Evolutionary conservation across 768 basidiomycete genomes (phyloP).

Genomic region (Coprinellus aureogranulatus): DNA sequence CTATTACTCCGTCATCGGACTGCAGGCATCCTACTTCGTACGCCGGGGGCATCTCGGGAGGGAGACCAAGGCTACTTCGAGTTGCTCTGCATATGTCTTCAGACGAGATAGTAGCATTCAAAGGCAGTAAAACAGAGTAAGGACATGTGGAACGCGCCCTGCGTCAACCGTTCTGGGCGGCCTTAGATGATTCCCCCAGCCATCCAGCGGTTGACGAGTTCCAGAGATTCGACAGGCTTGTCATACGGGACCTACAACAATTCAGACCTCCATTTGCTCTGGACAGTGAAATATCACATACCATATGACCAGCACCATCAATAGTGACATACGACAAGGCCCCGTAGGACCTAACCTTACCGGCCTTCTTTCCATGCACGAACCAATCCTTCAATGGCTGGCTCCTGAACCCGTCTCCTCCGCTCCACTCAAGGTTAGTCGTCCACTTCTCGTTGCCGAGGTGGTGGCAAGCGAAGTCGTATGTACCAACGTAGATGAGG

Average conservation of each 20-base stretch:
- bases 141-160: no score
- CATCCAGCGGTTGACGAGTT: constrained; percentile 50
- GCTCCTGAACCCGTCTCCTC: constrained; percentile 40
- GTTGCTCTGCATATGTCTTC: no score
- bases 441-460: constrained; percentile 75
- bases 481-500: constrained; percentile 67
- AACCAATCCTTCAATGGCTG: constrained; percentile 57
- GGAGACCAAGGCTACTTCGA: no score
- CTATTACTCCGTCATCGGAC: no score
- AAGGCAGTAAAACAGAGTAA: no score
- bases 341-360: constrained; percentile 36
- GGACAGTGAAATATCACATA: constrained; percentile 24
- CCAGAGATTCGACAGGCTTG: constrained; percentile 54
- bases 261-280: no score
- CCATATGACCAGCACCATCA: constrained; percentile 70
- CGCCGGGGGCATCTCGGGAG: no score
- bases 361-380: constrained; percentile 46
- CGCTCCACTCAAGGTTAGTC: constrained; percentile 68
- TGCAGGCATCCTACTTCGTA: no score
- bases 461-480: constrained; percentile 77
- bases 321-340: constrained; percentile 65
- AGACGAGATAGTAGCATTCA: no score
- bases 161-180: no score
- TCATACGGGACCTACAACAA: constrained; percentile 55
- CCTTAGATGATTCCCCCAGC: constrained; percentile 17